These are phyloP conservation scores for Exidia glandulosa DNA, from an alignment of 768 basidiomycete species.

Conservation along the genomic window DNA sequence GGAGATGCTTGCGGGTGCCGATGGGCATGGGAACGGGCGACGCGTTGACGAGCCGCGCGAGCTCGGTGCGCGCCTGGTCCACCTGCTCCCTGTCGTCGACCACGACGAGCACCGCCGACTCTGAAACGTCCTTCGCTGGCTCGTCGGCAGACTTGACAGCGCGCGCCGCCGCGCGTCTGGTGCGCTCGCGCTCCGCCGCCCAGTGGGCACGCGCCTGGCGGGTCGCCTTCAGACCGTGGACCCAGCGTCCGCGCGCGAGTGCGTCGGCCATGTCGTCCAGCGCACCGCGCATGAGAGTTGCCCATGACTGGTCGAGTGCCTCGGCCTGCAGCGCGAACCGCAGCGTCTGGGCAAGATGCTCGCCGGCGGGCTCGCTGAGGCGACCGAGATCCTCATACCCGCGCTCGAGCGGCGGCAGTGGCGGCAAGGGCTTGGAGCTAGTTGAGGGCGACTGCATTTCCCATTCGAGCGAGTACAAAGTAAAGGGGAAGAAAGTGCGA, in stretches of 20 bases:
- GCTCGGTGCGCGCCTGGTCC: slow-evolving; percentile 2
- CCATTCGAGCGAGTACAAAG: background rate
- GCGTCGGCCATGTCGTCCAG: slow-evolving; percentile 35
- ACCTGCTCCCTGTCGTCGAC: slow-evolving; percentile 1
- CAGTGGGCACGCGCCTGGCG: slow-evolving; percentile 16
- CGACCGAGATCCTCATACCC: background rate
- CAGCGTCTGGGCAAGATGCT: slow-evolving; percentile 17
- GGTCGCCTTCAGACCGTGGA: slow-evolving; percentile 31
- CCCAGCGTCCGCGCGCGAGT: slow-evolving; percentile 34
- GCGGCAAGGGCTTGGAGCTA: background rate
- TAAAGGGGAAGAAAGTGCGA: too few species aligned
- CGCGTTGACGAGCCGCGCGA: slow-evolving; percentile 13
- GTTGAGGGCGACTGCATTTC: background rate
- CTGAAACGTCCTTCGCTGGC: background rate
- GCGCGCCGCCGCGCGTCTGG: slow-evolving; percentile 11
- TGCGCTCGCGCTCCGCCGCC: slow-evolving; percentile 13
- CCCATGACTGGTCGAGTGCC: slow-evolving; percentile 24
- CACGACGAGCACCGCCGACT: background rate
- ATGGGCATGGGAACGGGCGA: slow-evolving; percentile 18
- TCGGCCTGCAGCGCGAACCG: slow-evolving; percentile 14
- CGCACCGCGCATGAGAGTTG: slow-evolving; percentile 32
- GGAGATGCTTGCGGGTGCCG: slow-evolving; percentile 30
- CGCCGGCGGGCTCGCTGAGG: slow-evolving; percentile 15
- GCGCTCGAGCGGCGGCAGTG: background rate
- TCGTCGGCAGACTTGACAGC: slow-evolving; percentile 13